Evolutionary conservation across 2,329 filamentous ascomycete genomes (phyloP), one percentile per base, ranked within the genome.

Genomic region (Colletotrichum spaethianum): DNA sequence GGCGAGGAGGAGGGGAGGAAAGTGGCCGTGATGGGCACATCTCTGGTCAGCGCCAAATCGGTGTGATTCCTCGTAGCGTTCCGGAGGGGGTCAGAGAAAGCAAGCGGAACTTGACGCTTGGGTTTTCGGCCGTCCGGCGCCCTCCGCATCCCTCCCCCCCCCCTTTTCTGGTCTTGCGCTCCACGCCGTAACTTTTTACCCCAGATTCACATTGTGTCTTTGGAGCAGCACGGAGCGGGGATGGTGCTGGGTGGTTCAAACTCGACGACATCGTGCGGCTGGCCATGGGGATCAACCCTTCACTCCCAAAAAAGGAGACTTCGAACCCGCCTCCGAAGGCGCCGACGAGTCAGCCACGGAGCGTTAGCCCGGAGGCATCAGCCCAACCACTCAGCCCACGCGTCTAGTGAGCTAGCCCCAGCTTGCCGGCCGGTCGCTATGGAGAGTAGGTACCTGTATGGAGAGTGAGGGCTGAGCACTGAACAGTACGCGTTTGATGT

Each of bases 401-500:
- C n/a, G 44, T 23, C 44, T 11, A 48, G 44, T 48, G 16, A 26
- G 18, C 20, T 8, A n/a, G 20, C 20, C 12, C 11, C 28, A 33
- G 52, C 31, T 36, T 55, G 31, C n/a, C 33, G 8, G 53, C 33
- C 53, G n/a, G 31, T 52, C n/a, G 16, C 8, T 18, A 46, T 48
- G 57, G n/a, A n/a, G n/a, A n/a, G n/a, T n/a, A n/a, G n/a, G n/a
- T n/a, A n/a, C n/a, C n/a, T n/a, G n/a, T n/a, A n/a, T n/a, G n/a
- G n/a, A 44, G 26, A 28, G 57, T 33, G 20, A 46, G 28, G 23
- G 48, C 53, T 69, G 16, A 31, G 31, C 26, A 20, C 26, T 52
- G 60, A 46, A 73, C 70, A 71, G 61, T 73, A 71, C 28, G 70
- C 64, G 67, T 73, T 71, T 73, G 66, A 67, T 65, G 61, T 67